phyloP scores from a whole-genome alignment of 148 eudicot genomes.

The Dianthus caryophyllus region DNA sequence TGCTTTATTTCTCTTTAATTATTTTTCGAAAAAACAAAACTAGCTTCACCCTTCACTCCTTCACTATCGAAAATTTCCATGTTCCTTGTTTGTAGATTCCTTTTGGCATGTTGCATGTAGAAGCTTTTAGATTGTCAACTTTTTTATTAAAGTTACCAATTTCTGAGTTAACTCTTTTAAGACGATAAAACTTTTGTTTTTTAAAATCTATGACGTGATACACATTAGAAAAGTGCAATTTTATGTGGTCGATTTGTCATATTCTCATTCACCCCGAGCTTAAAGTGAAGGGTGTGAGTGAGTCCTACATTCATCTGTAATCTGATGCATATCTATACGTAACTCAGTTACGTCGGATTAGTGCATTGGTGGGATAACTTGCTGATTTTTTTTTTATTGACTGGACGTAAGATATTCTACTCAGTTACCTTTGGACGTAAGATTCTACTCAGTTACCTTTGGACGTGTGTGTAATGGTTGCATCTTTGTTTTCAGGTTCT shows the following conservation, averaged over 20 bases:
- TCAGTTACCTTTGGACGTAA: neutral
- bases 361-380: neutral
- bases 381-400: neutral
- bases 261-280: neutral
- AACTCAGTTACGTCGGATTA: neutral
- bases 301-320: neutral
- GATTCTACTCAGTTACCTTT: too few species aligned
- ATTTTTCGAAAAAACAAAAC: neutral
- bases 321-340: neutral
- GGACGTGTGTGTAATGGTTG: neutral
- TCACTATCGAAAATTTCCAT: neutral
- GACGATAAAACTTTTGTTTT: neutral
- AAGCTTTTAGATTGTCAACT: neutral
- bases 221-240: neutral
- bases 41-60: neutral
- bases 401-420: neutral
- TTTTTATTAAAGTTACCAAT: neutral
- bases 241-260: neutral
- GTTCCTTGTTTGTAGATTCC: neutral
- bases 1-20: neutral
- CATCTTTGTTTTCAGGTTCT: conserved; percentile 44
- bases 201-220: neutral
- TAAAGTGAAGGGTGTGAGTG: neutral
- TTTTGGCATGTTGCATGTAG: neutral
- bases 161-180: neutral